A percentile compares a stretch with the other conserved stretches of the same genome.
These are phyloP conservation scores for Alternaria infectoria DNA, from an alignment of 2,329 filamentous ascomycete genomes.

Conservation along the genomic window DNA sequence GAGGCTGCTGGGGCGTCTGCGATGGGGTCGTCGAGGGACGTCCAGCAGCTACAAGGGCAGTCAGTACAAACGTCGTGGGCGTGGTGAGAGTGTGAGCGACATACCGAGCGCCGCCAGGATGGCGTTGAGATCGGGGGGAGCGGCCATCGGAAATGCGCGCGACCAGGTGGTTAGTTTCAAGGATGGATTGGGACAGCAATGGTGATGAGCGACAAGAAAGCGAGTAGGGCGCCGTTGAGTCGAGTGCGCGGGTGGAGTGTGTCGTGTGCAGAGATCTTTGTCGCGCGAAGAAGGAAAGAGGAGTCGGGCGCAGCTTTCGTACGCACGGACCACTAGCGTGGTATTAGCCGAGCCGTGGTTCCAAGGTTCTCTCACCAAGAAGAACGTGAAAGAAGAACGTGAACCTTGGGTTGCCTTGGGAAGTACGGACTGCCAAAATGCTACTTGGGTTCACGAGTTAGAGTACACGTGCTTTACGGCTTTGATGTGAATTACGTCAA, in stretches of 20 bases:
- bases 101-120: conserved; percentile 49
- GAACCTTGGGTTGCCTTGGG: too few relatives aligned
- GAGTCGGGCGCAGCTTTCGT: conserved; percentile 13
- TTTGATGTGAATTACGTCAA: not conserved
- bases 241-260: conserved; percentile 15
- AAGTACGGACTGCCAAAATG: too few relatives aligned
- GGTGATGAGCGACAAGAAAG: not conserved
- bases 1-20: conserved; percentile 53
- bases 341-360: conserved; percentile 7
- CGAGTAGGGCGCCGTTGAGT: conserved; percentile 1
- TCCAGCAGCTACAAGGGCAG: conserved; percentile 50
- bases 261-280: conserved; percentile 21
- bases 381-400: too few relatives aligned
- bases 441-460: not conserved
- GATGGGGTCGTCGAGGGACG: conserved; percentile 55
- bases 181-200: not conserved
- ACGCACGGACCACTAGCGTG: conserved; percentile 8
- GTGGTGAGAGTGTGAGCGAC: conserved; percentile 6
- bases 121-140: conserved; percentile 46
- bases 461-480: not conserved
- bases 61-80: conserved; percentile 10
- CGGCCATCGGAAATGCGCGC: conserved; percentile 38
- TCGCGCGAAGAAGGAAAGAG: conserved; percentile 21
- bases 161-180: conserved; percentile 1
- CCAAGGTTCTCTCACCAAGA: not conserved